These are phyloP conservation scores for Tuber calosporum DNA, from an alignment of 495 filamentous ascomycete species.

Conservation along the genomic window DNA sequence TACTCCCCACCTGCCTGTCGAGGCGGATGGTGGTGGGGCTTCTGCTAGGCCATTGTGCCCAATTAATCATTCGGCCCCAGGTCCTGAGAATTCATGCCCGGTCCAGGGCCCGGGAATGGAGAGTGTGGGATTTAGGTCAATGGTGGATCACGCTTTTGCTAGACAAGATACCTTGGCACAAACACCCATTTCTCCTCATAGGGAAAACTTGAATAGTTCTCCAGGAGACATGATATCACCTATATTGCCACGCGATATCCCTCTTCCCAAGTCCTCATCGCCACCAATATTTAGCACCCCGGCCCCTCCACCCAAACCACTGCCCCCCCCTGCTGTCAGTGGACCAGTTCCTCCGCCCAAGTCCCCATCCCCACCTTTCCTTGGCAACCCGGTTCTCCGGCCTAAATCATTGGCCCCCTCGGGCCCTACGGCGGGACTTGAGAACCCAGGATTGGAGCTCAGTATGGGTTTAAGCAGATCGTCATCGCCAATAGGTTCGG, in stretches of 20 bases:
- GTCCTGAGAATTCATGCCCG: neutral
- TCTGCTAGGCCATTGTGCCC: neutral
- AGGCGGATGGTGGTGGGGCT: neutral
- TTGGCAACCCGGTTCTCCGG: neutral
- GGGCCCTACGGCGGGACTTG: neutral
- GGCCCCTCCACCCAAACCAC: constrained; percentile 1
- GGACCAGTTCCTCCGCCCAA: constrained; percentile 12
- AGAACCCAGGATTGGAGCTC: neutral
- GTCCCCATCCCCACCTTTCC: neutral
- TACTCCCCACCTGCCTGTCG: neutral
- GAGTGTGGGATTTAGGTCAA: constrained; percentile 23
- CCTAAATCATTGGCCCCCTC: neutral
- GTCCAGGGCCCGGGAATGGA: constrained; percentile 7
- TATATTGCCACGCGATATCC: constrained; percentile 7
- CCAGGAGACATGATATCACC: neutral
- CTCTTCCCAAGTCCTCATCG: neutral
- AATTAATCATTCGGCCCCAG: neutral
- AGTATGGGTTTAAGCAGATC: constrained; percentile 16
- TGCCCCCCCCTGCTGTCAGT: neutral
- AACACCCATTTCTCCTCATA: constrained; percentile 20
- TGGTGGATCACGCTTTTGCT: constrained; percentile 28
- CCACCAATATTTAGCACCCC: constrained; percentile 18
- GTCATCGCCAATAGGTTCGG: constrained; percentile 13
- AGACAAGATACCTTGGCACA: constrained; percentile 22
- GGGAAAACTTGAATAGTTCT: neutral